phyloP scores from a whole-genome alignment of 2,329 filamentous ascomycete species.

The Geosmithia morbida region DNA sequence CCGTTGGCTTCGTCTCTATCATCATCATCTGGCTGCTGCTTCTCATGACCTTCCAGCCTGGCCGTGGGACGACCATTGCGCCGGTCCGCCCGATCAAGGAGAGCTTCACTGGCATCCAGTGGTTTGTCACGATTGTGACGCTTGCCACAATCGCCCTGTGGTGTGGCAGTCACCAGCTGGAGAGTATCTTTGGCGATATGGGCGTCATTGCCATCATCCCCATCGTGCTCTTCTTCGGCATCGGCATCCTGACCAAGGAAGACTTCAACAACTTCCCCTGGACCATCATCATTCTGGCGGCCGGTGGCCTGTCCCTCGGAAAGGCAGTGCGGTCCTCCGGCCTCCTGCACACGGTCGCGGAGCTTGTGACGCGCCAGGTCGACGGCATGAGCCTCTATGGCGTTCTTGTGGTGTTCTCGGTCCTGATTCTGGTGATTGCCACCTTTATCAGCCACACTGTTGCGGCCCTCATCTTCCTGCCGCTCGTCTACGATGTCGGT shows the following conservation, averaged over 20 bases:
- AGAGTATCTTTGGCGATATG: slow-evolving; percentile 89
- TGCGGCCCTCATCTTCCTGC: slow-evolving; percentile 85
- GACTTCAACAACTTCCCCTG: slow-evolving; percentile 99
- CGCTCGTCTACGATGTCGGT: slow-evolving; percentile 78
- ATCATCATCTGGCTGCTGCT: slow-evolving; percentile 80
- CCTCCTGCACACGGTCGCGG: slow-evolving; percentile 75
- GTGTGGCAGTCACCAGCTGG: slow-evolving; percentile 84
- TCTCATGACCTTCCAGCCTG: slow-evolving; percentile 71
- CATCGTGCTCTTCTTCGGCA: slow-evolving; percentile 90
- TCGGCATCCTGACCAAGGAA: slow-evolving; percentile 91
- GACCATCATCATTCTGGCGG: slow-evolving; percentile 98
- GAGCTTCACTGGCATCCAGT: slow-evolving; percentile 75
- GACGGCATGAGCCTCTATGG: slow-evolving; percentile 71
- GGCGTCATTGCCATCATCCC: slow-evolving; percentile 95
- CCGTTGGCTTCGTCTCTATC: slow-evolving; percentile 81
- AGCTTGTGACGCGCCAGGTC: slow-evolving; percentile 58
- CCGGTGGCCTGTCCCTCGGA: slow-evolving; percentile 80
- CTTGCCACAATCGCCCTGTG: slow-evolving; percentile 75
- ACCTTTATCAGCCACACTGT: slow-evolving; percentile 98
- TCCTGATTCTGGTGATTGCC: slow-evolving; percentile 77
- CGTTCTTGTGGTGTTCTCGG: slow-evolving; percentile 73
- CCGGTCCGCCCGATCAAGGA: slow-evolving; percentile 85
- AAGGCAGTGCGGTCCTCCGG: slow-evolving; percentile 92
- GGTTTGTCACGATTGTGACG: slow-evolving; percentile 80
- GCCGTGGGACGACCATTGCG: slow-evolving; percentile 74